Conservation (phyloP, 352 stramenopile genomes). For the Pythium monospermum region DNA sequence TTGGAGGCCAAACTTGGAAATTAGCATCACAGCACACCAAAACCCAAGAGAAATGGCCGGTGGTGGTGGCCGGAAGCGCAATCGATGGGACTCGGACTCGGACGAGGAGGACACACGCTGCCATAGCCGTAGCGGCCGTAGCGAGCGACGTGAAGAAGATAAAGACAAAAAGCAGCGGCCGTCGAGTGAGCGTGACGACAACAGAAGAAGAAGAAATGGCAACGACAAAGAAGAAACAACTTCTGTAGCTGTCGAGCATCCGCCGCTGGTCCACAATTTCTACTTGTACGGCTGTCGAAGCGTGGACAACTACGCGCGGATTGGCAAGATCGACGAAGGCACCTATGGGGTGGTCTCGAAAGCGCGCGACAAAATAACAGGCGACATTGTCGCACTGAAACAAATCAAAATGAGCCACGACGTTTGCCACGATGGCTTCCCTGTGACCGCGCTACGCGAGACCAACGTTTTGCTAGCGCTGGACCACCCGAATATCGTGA, state of each 20-base stretch:
- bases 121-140: conserved; percentile 4
- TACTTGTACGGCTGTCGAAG: conserved; percentile 88
- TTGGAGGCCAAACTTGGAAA: too few relatives aligned
- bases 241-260: too few relatives aligned
- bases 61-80: conserved; percentile 39
- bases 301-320: conserved; percentile 93
- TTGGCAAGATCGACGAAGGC: conserved; percentile 93
- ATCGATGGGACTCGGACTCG: conserved; percentile 58
- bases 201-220: neutral
- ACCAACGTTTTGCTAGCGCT: conserved; percentile 82
- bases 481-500: conserved; percentile 83
- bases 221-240: neutral
- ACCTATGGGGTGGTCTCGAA: conserved; percentile 97
- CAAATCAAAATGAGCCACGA: conserved; percentile 84
- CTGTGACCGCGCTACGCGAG: conserved; percentile 79
- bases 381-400: conserved; percentile 92
- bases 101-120: conserved; percentile 24
- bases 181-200: neutral
- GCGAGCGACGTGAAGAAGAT: conserved; percentile 10
- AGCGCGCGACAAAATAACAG: conserved; percentile 84
- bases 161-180: neutral
- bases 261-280: conserved; percentile 49
- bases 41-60: too few relatives aligned
- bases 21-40: too few relatives aligned
- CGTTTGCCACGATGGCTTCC: conserved; percentile 78